A percentile compares a stretch with the other conserved stretches of the same genome.
phyloP scores from a whole-genome alignment of 2,329 filamentous ascomycete species.

The Cytospora piceicola region DNA sequence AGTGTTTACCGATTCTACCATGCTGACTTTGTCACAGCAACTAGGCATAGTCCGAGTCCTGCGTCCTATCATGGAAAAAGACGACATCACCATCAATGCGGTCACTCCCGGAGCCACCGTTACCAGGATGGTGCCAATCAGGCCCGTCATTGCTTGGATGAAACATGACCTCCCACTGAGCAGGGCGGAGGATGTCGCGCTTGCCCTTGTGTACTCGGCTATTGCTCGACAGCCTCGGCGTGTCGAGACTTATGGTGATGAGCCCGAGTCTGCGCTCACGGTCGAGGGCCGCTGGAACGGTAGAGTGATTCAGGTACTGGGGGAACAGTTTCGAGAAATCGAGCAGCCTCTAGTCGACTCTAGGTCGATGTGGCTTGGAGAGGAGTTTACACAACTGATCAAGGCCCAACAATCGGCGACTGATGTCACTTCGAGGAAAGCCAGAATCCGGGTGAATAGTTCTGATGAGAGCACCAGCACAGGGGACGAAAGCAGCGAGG shows the following conservation, averaged over 20 bases:
- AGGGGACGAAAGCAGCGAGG: neutral
- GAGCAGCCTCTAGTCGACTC: constrained; percentile 2
- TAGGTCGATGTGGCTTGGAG: constrained; percentile 7
- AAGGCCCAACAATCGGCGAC: constrained; percentile 5
- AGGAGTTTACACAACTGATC: constrained; percentile 1
- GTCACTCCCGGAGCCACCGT: constrained; percentile 11
- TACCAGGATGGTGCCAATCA: constrained; percentile 9
- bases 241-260: constrained; percentile 8
- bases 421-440: constrained; percentile 15
- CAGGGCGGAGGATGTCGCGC: constrained; percentile 2
- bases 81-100: constrained; percentile 12
- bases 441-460: neutral
- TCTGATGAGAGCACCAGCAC: neutral
- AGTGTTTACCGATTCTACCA: neutral
- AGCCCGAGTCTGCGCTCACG: neutral
- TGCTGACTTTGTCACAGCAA: constrained; percentile 2
- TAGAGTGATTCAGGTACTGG: constrained; percentile 16
- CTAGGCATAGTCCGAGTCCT: constrained; percentile 11
- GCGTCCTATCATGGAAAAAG: constrained; percentile 5
- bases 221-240: neutral
- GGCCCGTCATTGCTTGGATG: constrained; percentile 18
- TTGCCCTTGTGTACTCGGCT: constrained; percentile 4
- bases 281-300: constrained; percentile 11
- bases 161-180: constrained; percentile 11
- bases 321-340: constrained; percentile 11